A percentile compares a stretch with the other conserved stretches of the same genome.
These are phyloP conservation scores for Cenchrus fungigraminus DNA, from an alignment of 176 grass and related monocot species.

Conservation along the genomic window DNA sequence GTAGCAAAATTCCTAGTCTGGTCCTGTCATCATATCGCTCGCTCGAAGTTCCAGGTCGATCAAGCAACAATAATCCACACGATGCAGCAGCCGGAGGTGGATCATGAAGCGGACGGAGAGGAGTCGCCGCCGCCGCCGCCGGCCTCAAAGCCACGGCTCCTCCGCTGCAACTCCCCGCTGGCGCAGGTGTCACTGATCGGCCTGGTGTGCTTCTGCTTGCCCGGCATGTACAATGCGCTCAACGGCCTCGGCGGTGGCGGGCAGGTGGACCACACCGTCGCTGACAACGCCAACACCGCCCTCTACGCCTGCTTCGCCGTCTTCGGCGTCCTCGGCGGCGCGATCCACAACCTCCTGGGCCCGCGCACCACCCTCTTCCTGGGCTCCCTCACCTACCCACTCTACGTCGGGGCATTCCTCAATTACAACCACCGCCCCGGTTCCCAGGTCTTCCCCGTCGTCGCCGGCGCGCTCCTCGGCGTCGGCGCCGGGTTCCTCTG, in stretches of 20 bases:
- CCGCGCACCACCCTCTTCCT: slow-evolving; percentile 69
- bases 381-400: slow-evolving; percentile 74
- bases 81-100: not conserved
- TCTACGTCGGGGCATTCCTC: slow-evolving; percentile 86
- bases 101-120: not conserved
- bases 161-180: slow-evolving; percentile 82
- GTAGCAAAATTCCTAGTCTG: too few relatives aligned
- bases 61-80: too few relatives aligned
- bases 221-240: slow-evolving; percentile 99
- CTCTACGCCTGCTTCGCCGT: slow-evolving; percentile 91
- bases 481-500: slow-evolving; percentile 84
- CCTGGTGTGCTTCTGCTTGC: slow-evolving; percentile 90
- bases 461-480: slow-evolving; percentile 80
- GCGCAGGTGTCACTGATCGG: slow-evolving; percentile 78
- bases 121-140: not conserved
- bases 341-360: slow-evolving; percentile 78
- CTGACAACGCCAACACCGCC: slow-evolving; percentile 95
- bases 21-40: too few relatives aligned
- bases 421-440: slow-evolving; percentile 78
- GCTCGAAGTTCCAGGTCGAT: too few relatives aligned
- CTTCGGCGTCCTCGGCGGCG: slow-evolving; percentile 83
- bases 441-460: slow-evolving; percentile 55
- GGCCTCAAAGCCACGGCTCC: not conserved
- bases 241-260: slow-evolving; percentile 89
- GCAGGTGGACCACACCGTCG: slow-evolving; percentile 61